Evolutionary conservation across 352 stramenopile genomes (phyloP).

Genomic region (Thraustochytrium sp.): DNA sequence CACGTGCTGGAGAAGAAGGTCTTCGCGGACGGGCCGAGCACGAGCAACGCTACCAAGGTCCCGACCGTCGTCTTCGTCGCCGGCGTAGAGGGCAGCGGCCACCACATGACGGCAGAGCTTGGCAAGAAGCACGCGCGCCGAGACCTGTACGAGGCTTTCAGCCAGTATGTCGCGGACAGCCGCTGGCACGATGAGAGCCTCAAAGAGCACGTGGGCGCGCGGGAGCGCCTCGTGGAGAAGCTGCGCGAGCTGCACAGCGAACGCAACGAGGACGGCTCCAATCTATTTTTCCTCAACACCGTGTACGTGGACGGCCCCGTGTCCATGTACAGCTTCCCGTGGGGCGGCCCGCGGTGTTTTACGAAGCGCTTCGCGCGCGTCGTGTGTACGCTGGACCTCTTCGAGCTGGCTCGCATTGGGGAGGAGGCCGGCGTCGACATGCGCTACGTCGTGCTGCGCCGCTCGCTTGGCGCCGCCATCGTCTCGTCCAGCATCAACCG

Average conservation of each 20-base stretch:
- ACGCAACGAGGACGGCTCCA: conserved; percentile 4
- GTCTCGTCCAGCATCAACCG: conserved; percentile 40
- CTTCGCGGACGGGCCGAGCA: not conserved
- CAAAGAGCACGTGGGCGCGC: not conserved
- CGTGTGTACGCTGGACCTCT: conserved; percentile 44
- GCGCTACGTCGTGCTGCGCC: conserved; percentile 27
- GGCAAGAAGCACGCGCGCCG: conserved; percentile 21
- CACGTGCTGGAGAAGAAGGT: conserved; percentile 18
- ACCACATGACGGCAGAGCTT: conserved; percentile 2
- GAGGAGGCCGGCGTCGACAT: conserved; percentile 41
- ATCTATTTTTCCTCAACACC: conserved; percentile 43
- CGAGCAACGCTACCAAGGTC: not conserved
- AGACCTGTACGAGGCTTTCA: conserved; percentile 19
- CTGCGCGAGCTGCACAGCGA: conserved; percentile 13
- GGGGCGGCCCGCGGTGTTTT: conserved; percentile 39
- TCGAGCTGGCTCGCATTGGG: conserved; percentile 17
- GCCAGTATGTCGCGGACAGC: conserved; percentile 7
- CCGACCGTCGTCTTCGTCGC: conserved; percentile 22
- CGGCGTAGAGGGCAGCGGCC: conserved; percentile 27
- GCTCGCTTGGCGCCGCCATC: conserved; percentile 3
- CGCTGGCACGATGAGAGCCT: conserved; percentile 17
- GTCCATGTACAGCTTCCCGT: conserved; percentile 46
- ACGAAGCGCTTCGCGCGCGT: conserved; percentile 44
- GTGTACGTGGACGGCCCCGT: conserved; percentile 12
- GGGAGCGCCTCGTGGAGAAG: not conserved